These are phyloP conservation scores for Trichoderma arundinaceum DNA, from an alignment of 2,329 filamentous ascomycete genomes.

Conservation along the genomic window DNA sequence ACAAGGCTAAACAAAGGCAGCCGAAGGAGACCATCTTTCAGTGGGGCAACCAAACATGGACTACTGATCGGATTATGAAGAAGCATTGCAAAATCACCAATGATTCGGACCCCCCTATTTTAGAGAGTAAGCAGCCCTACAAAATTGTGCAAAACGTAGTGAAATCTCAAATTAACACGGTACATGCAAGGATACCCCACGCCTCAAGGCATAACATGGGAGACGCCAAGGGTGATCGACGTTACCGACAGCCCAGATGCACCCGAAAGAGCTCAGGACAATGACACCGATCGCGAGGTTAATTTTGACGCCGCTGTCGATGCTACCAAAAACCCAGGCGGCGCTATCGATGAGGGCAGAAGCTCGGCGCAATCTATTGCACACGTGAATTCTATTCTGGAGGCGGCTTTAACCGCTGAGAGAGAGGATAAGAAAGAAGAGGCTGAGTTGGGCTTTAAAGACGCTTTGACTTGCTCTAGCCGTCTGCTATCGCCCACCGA, in stretches of 20 bases:
- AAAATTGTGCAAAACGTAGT: not conserved
- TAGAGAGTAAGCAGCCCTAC: not conserved
- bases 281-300: not conserved
- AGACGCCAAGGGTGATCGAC: not conserved
- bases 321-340: not conserved
- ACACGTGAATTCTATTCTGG: not conserved
- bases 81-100: rapidly evolving
- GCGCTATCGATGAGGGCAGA: not conserved
- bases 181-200: not conserved
- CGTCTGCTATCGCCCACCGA: not conserved
- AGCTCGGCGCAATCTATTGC: not conserved
- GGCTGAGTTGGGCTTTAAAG: not conserved
- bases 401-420: not conserved
- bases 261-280: not conserved
- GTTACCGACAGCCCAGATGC: no score
- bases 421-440: not conserved
- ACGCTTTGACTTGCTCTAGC: not conserved
- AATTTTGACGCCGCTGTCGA: not conserved
- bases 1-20: not conserved
- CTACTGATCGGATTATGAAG: not conserved
- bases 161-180: not conserved
- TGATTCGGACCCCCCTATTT: not conserved
- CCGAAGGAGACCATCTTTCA: not conserved
- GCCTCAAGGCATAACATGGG: not conserved
- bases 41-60: no score